Evolutionary conservation across 257 asterid genomes (phyloP).

Genomic region (Eustoma russellianum): DNA sequence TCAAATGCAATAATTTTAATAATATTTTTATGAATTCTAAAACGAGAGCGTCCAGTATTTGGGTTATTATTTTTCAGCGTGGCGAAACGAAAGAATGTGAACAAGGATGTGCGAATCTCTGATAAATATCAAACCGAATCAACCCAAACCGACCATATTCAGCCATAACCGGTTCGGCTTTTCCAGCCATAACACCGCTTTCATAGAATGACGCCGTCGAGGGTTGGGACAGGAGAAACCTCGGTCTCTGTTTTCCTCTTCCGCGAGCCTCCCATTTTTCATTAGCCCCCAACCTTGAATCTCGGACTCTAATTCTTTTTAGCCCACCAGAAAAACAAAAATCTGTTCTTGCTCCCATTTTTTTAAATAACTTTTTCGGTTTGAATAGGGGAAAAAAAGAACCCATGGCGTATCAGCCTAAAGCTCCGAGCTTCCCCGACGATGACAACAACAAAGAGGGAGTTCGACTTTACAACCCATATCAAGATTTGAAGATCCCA

Average conservation of each 20-base stretch:
- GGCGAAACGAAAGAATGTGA: too few species aligned
- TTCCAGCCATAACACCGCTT: not conserved
- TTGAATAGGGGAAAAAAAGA: too few species aligned
- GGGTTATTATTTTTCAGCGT: too few species aligned
- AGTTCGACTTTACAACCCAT: constrained; percentile 76
- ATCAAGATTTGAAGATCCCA: constrained; percentile 66
- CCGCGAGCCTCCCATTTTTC: not conserved
- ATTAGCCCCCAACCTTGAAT: not conserved
- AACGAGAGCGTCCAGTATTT: too few species aligned
- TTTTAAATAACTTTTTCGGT: too few species aligned
- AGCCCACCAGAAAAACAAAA: not conserved
- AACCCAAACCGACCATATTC: not conserved
- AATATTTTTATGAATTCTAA: too few species aligned
- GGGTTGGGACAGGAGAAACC: not conserved
- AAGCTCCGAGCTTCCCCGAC: constrained; percentile 31
- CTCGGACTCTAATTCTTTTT: too few species aligned
- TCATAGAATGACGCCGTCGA: constrained; percentile 8
- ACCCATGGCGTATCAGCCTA: constrained; percentile 64
- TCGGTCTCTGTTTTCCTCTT: constrained; percentile 1
- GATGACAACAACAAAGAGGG: constrained; percentile 21
- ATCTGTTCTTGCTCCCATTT: not conserved
- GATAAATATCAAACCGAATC: too few species aligned
- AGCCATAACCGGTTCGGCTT: not conserved
- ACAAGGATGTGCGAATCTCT: too few species aligned
- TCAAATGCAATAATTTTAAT: too few species aligned